Evolutionary conservation across 768 basidiomycete species (phyloP), one percentile per base, ranked within the genome.

Genomic region (Postia placenta): DNA sequence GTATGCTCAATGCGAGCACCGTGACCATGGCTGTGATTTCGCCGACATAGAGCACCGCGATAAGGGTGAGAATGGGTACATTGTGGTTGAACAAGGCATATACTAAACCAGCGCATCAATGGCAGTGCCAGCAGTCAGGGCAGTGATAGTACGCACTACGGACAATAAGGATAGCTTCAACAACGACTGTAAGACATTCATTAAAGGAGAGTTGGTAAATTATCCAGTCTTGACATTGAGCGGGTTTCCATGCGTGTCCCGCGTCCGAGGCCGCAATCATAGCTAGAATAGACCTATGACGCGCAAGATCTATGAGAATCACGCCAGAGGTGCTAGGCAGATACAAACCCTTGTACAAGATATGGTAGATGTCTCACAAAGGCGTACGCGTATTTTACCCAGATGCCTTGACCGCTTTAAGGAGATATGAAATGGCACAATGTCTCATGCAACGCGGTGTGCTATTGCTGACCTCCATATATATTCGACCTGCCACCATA

Each of bases 1-100:
- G 53, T n/a, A 54, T 33, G 14, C 44, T 48, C 19, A 54, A 12
- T 19, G 26, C 49, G 3, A 54, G 46, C 2, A 51, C 28, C 1
- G 49, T 45, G 25, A 46, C 42, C 53, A 54, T 50, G 1, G 37
- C 42, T 5, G 38, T 38, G 15, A 50, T 22, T 28, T 54, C 53
- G 3, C n/a, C 53, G 15, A 39, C 17, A 40, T 50, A 54, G 14
- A 54, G 46, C 2, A 45, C 3, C 3, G 36, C 23, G 11, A 54
- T 27, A 2, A 46, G 25, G 2, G 22, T 14, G 3, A 40, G 17
- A 6, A 54, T n/a, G 3, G 20, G 15, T 15, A 40, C 26, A 17
- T 48, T 44, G n/a, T 49, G 38, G n/a, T 47, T 46, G 45, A 35
- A 54, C 52, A 54, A 49, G 9, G 40, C 52, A 25, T 49, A 54